Percentiles rank a stretch among this genome's conserved stretches.
phyloP scores from a whole-genome alignment of 805 yeast genomes.

The Metschnikowia amazonensis region DNA sequence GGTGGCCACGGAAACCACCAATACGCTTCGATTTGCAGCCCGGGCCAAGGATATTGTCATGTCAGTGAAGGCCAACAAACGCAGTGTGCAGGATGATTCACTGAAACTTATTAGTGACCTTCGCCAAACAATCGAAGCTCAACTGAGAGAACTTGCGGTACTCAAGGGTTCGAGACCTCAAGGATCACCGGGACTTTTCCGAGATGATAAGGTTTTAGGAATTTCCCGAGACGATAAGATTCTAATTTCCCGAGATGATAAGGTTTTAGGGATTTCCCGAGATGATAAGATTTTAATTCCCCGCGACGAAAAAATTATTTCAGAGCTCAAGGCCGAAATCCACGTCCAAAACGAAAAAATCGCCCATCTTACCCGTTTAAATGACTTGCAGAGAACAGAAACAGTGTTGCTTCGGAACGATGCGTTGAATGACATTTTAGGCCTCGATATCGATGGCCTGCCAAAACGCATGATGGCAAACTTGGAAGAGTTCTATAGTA shows the following conservation, averaged over 20 bases:
- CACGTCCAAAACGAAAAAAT: constrained; percentile 59
- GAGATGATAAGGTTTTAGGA: too few species aligned
- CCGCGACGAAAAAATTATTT: background rate
- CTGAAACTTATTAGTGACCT: constrained; percentile 51
- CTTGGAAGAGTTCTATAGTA: constrained; percentile 46
- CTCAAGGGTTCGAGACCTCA: constrained; percentile 21
- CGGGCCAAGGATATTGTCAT: constrained; percentile 84
- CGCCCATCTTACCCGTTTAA: constrained; percentile 63
- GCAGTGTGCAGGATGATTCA: constrained; percentile 33
- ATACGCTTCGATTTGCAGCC: constrained; percentile 88
- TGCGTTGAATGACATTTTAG: constrained; percentile 54
- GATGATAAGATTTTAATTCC: too few species aligned
- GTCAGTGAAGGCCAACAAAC: constrained; percentile 54
- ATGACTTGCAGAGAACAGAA: constrained; percentile 57
- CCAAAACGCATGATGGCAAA: constrained; percentile 44
- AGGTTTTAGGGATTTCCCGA: too few species aligned
- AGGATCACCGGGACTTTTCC: background rate
- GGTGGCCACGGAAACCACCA: constrained; percentile 72
- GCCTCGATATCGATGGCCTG: constrained; percentile 31
- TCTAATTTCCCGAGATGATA: too few species aligned
- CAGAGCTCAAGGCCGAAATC: constrained; percentile 56
- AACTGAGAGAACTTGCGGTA: constrained; percentile 48
- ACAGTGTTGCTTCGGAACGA: constrained; percentile 57
- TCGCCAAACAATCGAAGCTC: constrained; percentile 56
- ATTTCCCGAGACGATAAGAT: too few species aligned